phyloP scores from a whole-genome alignment of 768 basidiomycete species.

The Piloderma croceum region DNA sequence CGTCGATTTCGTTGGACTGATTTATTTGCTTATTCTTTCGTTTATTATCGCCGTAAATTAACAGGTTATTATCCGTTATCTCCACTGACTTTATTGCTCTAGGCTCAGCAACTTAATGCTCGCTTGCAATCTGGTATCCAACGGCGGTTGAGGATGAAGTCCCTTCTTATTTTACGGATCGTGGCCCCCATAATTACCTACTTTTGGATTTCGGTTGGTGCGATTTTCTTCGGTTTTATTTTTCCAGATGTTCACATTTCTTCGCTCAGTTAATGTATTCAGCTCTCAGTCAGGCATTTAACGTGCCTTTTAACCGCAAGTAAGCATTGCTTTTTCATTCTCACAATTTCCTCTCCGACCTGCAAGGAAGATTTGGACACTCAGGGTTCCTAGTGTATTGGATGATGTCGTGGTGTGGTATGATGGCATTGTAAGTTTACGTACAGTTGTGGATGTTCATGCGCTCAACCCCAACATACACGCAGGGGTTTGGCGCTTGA shows the following conservation, averaged over 20 bases:
- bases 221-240: background rate
- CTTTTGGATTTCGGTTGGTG: constrained; percentile 36
- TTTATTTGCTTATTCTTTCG: constrained; percentile 45
- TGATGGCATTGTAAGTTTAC: constrained; percentile 47
- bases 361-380: constrained; percentile 35
- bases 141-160: constrained; percentile 30
- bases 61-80: background rate
- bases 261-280: constrained; percentile 46
- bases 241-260: background rate
- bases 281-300: constrained; percentile 56
- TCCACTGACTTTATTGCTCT: background rate
- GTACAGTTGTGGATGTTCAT: background rate
- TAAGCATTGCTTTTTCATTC: constrained; percentile 19
- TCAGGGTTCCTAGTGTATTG: constrained; percentile 59
- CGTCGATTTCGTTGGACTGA: constrained; percentile 48
- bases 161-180: constrained; percentile 37
- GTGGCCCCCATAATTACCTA: constrained; percentile 35
- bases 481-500: constrained; percentile 58
- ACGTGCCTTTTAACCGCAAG: constrained; percentile 47
- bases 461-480: background rate
- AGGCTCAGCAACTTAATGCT: constrained; percentile 32
- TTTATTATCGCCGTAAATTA: constrained; percentile 24
- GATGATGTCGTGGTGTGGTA: constrained; percentile 58
- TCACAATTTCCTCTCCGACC: background rate
- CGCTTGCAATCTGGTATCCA: constrained; percentile 34